Base-by-base conservation (phyloP, 179 eudicot species). In the Actinidia chinensis region DNA sequence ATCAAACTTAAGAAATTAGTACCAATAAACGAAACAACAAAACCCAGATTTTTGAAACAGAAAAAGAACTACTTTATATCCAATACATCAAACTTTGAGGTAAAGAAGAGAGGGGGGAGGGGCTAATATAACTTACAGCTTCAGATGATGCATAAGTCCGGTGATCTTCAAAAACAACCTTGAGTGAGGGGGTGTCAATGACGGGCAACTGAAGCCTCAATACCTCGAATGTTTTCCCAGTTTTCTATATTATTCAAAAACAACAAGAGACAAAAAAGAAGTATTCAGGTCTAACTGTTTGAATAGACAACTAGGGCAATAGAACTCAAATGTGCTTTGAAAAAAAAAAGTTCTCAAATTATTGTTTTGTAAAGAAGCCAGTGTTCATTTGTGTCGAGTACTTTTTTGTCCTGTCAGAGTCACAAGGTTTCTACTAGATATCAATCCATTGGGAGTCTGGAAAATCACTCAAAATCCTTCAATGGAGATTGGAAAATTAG, bases 141-240 rank as follows among this genome's bases (percentile, higher is more conserved):
- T 91, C 83, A 80, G 89, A 90, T 61, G 99, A 92, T 63, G 96
- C 91, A 85, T 88, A 95, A 73, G 99, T 95, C 52, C 98, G 94
- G 81, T 92, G 98, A 82, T 95, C 99, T 88, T 95, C 99, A 85
- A 87, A 92, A 80, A 90, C 87, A 79, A 95, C 91, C 83, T 88
- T 89, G 61, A 90, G 85, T 15, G 91, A 95, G 76, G 90, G 85
- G 76, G 89, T 88, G 82, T 87, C 84, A 75, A 95, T 88, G 79
- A 92, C 85, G 54, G 99, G 99, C 85, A 95, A 83, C 84, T 90
- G 92, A 85, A 95, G 99, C 77, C 87, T 87, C 68, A 82, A 82
- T 61, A 92, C 93, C 85, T 95, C 95, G 63, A 87, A 93, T 82
- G 92, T 86, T 85, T 92, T 93, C 69, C 99, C 98, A 23, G 92